Conservation (phyloP, 1,139 yeast genomes). For the Suhomyces bribrorum region DNA sequence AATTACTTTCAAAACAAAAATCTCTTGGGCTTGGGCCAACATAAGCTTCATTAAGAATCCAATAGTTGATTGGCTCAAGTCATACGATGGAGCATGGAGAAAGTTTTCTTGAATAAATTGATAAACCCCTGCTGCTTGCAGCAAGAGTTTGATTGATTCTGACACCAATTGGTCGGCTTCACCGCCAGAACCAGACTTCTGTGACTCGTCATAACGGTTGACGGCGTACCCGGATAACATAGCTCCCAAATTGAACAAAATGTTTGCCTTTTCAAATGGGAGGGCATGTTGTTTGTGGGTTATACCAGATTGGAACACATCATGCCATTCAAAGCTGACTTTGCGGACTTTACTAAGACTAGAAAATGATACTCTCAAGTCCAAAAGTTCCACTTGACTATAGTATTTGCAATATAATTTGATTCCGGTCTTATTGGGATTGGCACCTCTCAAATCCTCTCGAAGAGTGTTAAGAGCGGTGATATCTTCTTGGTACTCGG, state of each 20-base stretch:
- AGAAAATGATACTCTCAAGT: conserved; percentile 69
- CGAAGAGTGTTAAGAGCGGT: conserved; percentile 59
- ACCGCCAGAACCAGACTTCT: conserved; percentile 23
- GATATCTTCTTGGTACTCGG: conserved; percentile 61
- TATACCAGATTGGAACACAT: conserved; percentile 54
- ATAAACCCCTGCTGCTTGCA: conserved; percentile 80
- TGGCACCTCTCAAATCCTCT: conserved; percentile 59
- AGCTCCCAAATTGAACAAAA: conserved; percentile 64
- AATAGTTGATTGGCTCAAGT: conserved; percentile 69
- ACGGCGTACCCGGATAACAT: conserved; percentile 52
- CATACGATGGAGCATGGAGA: conserved; percentile 85
- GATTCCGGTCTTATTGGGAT: conserved; percentile 51
- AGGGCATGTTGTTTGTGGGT: conserved; percentile 53
- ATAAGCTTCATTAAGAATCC: conserved; percentile 63
- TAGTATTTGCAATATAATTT: conserved; percentile 68
- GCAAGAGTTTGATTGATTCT: conserved; percentile 60
- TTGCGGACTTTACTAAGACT: conserved; percentile 52
- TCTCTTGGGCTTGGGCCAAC: conserved; percentile 89
- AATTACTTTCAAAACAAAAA: conserved; percentile 67
- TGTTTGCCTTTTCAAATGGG: conserved; percentile 88
- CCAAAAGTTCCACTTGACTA: conserved; percentile 79
- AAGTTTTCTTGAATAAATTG: conserved; percentile 77
- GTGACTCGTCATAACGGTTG: conserved; percentile 41
- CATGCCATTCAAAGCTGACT: conserved; percentile 77
- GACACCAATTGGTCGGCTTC: conserved; percentile 51